Evolutionary conservation across 768 basidiomycete genomes (phyloP), one percentile per base, ranked within the genome.

Genomic region (Lactarius hengduanensis): DNA sequence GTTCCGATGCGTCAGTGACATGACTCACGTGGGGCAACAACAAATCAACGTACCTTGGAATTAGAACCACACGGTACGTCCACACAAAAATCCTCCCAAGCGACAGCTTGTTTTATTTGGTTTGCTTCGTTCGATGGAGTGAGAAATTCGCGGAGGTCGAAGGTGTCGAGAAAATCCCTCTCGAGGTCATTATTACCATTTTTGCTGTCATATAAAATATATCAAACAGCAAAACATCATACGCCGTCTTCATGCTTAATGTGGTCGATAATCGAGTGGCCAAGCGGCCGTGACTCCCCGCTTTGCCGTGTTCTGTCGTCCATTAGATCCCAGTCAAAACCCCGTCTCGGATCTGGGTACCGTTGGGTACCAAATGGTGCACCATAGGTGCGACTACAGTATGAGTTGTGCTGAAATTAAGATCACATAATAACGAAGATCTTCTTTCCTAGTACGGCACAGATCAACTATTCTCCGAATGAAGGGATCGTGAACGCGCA

Each of bases 111-210:
- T 63, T 83, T 84, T 56, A 91, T 86, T 62, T 89, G 83, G 62
- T 84, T 81, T 2, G 86, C 85, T 69, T 90, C 88, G 72, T 89
- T 90, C 13, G 86, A 87, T 3, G 85, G 84, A 2, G 84, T 77
- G 54, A 92, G 80, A 70, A 90, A 91, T 67, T 89, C 88, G 6
- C 82, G 83, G n/a, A 92, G 84, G 73, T 90, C 84, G 69, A 91
- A 91, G 0, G 73, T 72, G 18, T 73, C 80, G 62, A 80, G 78
- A 11, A 75, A 53, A 43, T 8, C 86, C 65, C 81, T 79, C 65
- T 80, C 81, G 30, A 78, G 60, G 56, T 81, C 82, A 5, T 75
- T 72, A 40, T 38, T 22, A 45, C 36, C 36, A 9, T 53, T 34
- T n/a, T 41, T 47, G 13, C 26, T 30, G 4, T 20, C 22, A 13